Conservation (phyloP, 163 green algal species). For the Scenedesmus sp. region DNA sequence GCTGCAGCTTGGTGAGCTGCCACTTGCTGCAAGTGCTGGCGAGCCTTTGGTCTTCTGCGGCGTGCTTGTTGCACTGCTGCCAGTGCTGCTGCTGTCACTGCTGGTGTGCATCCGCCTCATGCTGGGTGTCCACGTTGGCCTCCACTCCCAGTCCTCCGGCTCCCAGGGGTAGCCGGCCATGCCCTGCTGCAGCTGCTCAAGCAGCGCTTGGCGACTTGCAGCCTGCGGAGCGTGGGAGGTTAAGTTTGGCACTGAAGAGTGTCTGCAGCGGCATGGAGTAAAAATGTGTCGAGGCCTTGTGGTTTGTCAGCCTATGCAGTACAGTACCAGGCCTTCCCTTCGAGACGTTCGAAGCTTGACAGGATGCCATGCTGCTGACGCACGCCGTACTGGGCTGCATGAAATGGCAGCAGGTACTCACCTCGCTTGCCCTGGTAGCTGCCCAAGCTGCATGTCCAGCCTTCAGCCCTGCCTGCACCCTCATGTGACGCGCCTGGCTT, state of each 20-base stretch:
- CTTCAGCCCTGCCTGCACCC: neutral
- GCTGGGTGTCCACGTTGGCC: constrained; percentile 44
- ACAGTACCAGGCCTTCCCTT: too few species aligned
- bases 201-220: neutral
- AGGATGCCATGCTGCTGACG: too few species aligned
- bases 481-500: neutral
- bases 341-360: too few species aligned
- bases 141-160: constrained; percentile 53
- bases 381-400: too few species aligned
- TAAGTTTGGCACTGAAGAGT: too few species aligned
- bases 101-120: neutral
- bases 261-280: too few species aligned
- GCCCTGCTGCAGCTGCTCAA: constrained; percentile 47
- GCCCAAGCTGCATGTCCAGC: constrained; percentile 14
- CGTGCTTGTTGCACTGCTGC: neutral
- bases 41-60: neutral
- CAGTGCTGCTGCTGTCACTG: neutral
- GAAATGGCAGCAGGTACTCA: neutral
- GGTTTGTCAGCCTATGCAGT: neutral
- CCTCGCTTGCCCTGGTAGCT: constrained; percentile 24
- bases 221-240: neutral
- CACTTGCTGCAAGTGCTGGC: neutral
- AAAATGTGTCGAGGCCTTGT: too few species aligned
- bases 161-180: constrained; percentile 49
- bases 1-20: neutral